Evolutionary conservation across 2,329 filamentous ascomycete genomes (phyloP).

Genomic region (Diaporthe citrichinensis): DNA sequence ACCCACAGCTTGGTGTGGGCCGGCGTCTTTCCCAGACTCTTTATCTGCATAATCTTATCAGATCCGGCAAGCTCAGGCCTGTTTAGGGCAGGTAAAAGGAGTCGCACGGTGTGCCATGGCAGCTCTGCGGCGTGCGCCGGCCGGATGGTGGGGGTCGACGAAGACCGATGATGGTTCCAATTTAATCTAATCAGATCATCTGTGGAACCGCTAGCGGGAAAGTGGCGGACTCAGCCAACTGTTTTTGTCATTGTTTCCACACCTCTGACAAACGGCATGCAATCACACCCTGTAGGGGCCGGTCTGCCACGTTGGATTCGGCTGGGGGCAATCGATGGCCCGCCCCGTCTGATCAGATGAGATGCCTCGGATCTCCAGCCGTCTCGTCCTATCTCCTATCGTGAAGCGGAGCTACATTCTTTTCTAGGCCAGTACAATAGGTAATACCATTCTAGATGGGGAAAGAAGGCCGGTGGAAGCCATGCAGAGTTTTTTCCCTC

Average conservation of each 20-base stretch:
- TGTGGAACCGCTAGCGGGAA: constrained; percentile 14
- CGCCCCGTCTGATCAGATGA: neutral
- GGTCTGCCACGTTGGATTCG: neutral
- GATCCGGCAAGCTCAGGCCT: neutral
- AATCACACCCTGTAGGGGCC: neutral
- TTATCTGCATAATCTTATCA: constrained; percentile 34
- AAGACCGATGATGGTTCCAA: neutral
- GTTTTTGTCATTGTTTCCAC: constrained; percentile 28
- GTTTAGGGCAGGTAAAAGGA: neutral
- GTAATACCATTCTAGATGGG: neutral
- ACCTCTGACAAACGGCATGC: neutral
- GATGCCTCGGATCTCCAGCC: neutral
- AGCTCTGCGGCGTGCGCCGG: neutral
- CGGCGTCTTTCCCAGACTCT: neutral
- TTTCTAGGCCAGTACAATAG: neutral
- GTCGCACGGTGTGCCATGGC: constrained; percentile 1
- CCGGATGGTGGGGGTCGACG: neutral
- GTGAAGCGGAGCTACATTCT: neutral
- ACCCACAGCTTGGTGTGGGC: neutral
- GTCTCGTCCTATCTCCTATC: constrained; percentile 3
- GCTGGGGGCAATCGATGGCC: neutral
- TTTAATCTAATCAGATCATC: constrained; percentile 34
- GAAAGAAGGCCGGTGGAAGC: neutral
- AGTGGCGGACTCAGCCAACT: constrained; percentile 10
- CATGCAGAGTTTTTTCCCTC: neutral